Percentiles rank a stretch among this genome's conserved stretches.
These are phyloP conservation scores for Stevia rebaudiana DNA, from an alignment of 140 eudicot species.

Conservation along the genomic window DNA sequence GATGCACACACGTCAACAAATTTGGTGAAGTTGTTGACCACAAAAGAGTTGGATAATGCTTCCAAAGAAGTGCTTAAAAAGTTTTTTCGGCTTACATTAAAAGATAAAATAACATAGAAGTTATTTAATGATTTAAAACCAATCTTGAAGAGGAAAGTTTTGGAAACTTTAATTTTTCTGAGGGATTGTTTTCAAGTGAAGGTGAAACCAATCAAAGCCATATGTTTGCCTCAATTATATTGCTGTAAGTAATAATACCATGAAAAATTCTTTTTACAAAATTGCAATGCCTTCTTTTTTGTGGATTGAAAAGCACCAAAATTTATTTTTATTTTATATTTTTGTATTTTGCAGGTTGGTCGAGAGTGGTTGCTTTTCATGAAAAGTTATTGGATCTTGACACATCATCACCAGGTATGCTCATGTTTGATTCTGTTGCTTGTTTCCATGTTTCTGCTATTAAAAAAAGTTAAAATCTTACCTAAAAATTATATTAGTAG, in stretches of 20 bases:
- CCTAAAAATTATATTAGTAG: not conserved
- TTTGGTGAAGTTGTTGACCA: slow-evolving; percentile 15
- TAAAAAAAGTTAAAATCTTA: not conserved
- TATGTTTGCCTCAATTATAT: slow-evolving; percentile 62
- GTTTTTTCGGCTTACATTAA: slow-evolving; percentile 18
- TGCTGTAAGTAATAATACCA: slow-evolving; percentile 38
- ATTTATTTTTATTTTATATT: not conserved
- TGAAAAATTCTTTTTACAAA: not conserved
- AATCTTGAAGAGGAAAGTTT: not conserved
- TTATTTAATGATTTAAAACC: not conserved
- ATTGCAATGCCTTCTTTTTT: not conserved
- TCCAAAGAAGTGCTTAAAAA: slow-evolving; percentile 34
- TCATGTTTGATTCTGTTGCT: slow-evolving; percentile 9
- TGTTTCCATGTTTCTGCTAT: not conserved
- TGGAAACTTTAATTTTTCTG: not conserved
- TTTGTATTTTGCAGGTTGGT: slow-evolving; percentile 45
- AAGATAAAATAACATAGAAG: slow-evolving; percentile 12
- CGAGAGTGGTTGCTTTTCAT: slow-evolving; percentile 58
- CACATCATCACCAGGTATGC: slow-evolving; percentile 70
- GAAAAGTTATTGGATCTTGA: slow-evolving; percentile 71
- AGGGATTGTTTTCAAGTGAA: slow-evolving; percentile 37
- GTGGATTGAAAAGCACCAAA: not conserved
- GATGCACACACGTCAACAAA: slow-evolving; percentile 30
- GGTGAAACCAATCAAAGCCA: slow-evolving; percentile 48
- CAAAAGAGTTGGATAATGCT: slow-evolving; percentile 20